These are phyloP conservation scores for Stemphylium beticola DNA, from an alignment of 2,329 filamentous ascomycete genomes.

Conservation along the genomic window DNA sequence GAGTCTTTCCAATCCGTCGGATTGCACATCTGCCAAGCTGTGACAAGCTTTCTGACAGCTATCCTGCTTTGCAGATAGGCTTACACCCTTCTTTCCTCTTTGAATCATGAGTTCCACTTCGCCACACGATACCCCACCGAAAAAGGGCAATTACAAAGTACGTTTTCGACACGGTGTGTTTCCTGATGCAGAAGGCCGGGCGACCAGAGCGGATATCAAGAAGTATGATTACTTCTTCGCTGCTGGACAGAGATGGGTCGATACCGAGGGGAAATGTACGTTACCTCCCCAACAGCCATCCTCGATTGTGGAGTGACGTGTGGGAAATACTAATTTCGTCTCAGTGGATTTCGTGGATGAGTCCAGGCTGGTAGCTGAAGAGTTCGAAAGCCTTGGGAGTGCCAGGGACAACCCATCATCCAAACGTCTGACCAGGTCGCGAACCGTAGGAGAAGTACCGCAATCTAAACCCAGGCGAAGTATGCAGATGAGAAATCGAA, in stretches of 20 bases:
- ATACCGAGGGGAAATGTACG: slow-evolving; percentile 20
- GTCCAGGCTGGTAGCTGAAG: slow-evolving; percentile 19
- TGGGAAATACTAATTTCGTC: neutral
- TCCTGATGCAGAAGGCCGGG: slow-evolving; percentile 19
- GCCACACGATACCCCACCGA: slow-evolving; percentile 8
- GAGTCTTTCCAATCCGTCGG: neutral
- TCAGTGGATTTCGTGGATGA: slow-evolving; percentile 29
- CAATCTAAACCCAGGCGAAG: neutral
- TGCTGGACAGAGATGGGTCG: slow-evolving; percentile 21
- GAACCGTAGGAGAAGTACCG: slow-evolving; percentile 2
- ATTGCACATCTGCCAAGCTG: neutral
- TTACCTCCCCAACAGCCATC: neutral
- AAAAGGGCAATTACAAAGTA: slow-evolving; percentile 25
- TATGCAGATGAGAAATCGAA: neutral
- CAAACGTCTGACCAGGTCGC: slow-evolving; percentile 2
- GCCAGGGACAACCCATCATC: slow-evolving; percentile 2
- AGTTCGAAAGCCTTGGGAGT: slow-evolving; percentile 5
- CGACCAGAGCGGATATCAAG: slow-evolving; percentile 29
- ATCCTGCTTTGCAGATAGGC: neutral
- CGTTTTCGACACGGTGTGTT: slow-evolving; percentile 30
- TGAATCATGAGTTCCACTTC: neutral
- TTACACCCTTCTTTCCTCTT: neutral
- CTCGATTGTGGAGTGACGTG: neutral
- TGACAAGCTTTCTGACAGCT: neutral
- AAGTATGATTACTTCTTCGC: slow-evolving; percentile 36